Percentiles rank a stretch among this genome's conserved stretches.
These are phyloP conservation scores for Orbilia oligospora DNA, from an alignment of 2,329 filamentous ascomycete species.

Conservation along the genomic window DNA sequence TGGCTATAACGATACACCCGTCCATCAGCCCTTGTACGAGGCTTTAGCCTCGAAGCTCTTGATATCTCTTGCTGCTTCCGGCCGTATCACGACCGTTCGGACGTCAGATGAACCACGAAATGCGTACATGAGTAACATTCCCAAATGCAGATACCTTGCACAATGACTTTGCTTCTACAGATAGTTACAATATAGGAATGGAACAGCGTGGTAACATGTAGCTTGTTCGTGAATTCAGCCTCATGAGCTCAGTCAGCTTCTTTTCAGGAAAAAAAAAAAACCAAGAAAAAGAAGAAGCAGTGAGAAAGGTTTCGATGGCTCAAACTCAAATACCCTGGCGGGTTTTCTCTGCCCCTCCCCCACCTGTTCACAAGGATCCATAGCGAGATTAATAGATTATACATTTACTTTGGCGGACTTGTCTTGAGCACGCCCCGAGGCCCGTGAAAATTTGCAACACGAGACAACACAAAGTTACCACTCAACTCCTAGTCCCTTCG, in stretches of 20 bases:
- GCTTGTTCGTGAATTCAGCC: constrained; percentile 5
- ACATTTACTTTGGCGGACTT: constrained; percentile 13
- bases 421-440: neutral
- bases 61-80: constrained; percentile 12
- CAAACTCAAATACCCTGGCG: constrained; percentile 9
- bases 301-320: neutral
- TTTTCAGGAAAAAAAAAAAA: too few relatives aligned
- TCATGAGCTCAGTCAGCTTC: neutral
- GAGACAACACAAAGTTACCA: constrained; percentile 14
- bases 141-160: constrained; percentile 19
- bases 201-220: constrained; percentile 10
- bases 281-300: neutral
- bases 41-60: constrained; percentile 10
- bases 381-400: neutral
- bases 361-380: constrained; percentile 2
- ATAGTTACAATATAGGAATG: neutral
- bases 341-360: neutral
- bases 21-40: neutral
- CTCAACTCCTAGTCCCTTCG: neutral
- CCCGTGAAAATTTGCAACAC: constrained; percentile 14
- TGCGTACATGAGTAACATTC: constrained; percentile 7
- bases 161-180: constrained; percentile 4
- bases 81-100: neutral
- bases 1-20: neutral
- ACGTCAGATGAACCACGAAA: constrained; percentile 17